Conservation (phyloP, 495 filamentous ascomycete genomes). For the Penicillium bialowiezense region DNA sequence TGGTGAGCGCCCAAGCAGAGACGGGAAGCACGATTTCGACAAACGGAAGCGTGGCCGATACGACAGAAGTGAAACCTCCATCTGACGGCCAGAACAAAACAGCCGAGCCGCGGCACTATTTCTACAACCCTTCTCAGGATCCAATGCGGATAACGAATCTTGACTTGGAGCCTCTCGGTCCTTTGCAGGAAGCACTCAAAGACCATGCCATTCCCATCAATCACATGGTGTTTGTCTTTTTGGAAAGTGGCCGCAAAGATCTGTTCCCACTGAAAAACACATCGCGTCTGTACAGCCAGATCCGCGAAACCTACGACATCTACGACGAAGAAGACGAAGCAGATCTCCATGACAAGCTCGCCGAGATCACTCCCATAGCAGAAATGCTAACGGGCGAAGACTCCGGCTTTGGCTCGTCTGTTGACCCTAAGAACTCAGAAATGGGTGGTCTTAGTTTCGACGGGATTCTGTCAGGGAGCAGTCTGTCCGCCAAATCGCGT, state of each 20-base stretch:
- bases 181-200: constrained; percentile 28
- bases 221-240: constrained; percentile 40
- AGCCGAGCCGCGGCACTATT: constrained; percentile 10
- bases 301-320: constrained; percentile 38
- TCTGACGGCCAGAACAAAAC: constrained; percentile 1
- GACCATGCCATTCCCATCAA: constrained; percentile 33
- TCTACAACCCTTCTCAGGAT: constrained; percentile 40
- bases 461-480: constrained; percentile 39
- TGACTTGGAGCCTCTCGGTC: constrained; percentile 28
- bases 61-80: neutral
- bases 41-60: neutral
- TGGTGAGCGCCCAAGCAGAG: neutral
- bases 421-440: neutral
- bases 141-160: constrained; percentile 45
- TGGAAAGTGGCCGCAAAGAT: constrained; percentile 48
- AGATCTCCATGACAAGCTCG: constrained; percentile 20
- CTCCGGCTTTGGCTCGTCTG: constrained; percentile 22
- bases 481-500: constrained; percentile 44
- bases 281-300: constrained; percentile 33
- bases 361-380: constrained; percentile 15
- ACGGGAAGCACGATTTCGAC: neutral
- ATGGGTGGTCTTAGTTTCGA: constrained; percentile 42
- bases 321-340: constrained; percentile 28
- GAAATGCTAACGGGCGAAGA: constrained; percentile 36
- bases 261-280: constrained; percentile 43